Base-by-base conservation (phyloP, 2,329 filamentous ascomycete species). In the Cladosporium sp. region DNA sequence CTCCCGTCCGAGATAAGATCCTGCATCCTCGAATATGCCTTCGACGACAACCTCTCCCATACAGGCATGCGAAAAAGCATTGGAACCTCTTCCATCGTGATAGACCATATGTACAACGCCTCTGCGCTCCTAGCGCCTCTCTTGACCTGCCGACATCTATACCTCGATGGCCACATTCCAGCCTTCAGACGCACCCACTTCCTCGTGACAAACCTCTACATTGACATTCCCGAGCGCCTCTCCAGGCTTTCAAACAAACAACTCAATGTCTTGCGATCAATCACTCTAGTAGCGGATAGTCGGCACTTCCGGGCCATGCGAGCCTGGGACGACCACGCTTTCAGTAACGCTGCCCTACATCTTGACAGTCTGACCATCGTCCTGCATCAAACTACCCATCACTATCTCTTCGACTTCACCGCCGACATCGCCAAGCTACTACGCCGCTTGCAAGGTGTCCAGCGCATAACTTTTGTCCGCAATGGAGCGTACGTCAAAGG, bases 1-100 rank as follows among this genome's bases (percentile, higher is more conserved):
- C 70, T 81, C n/a, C 79, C 79, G 2, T 69, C 72, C 1, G 78
- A 80, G 68, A 69, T 80, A 15, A 71, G 76, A 24, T 67, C 76
- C n/a, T 63, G 69, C 1, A 79, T 81, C 24, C 71, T 78, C 34
- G 74, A 75, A 62, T 64, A 71, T 54, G 72, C 74, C 54, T 74
- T 75, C 62, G 65, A 68, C 44, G 54, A 65, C 38, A 66, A 63
- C 30, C 54, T 66, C 3, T 24, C 61, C 11, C 66, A 59, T 24
- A 63, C 44, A 32, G 67, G 65, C 8, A 66, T 72, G 36, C 18
- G 21, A 15, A 64, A 68, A 59, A 28, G 68, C 68, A 54, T 72
- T 63, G 14, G 21, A 12, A 10, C 49, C n/a, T 69, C 67, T 4
- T 68, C 71, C 30, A 71, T 76, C 51, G 59, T 63, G 7, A 60